Conservation (phyloP, 257 asterid genomes). For the Solanum boliviense region DNA sequence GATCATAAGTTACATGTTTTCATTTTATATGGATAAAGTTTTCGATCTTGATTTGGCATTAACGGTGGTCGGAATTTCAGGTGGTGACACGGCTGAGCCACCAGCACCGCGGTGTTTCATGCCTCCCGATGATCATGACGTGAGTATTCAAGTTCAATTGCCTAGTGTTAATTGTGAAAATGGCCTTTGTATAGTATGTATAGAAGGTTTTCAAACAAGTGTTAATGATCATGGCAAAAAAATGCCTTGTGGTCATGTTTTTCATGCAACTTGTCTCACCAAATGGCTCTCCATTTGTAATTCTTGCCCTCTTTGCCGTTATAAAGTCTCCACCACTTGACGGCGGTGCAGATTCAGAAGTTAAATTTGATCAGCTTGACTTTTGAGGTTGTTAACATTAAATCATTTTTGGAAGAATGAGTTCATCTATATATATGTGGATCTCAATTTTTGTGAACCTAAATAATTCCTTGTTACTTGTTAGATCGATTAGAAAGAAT, state of each 20-base stretch:
- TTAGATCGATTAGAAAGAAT: not conserved
- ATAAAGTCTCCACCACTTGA: not conserved
- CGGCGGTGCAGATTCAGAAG: rapidly evolving
- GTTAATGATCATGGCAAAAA: not conserved
- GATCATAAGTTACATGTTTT: not conserved
- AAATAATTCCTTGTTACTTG: not conserved
- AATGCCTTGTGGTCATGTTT: not conserved
- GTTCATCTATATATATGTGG: not conserved
- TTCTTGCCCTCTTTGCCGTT: not conserved
- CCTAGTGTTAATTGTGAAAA: not conserved
- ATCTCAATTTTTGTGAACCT: not conserved
- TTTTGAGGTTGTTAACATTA: not conserved
- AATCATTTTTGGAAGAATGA: not conserved
- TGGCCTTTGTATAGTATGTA: not conserved
- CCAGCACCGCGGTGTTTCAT: not conserved
- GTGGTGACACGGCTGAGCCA: not conserved
- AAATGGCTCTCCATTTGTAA: not conserved
- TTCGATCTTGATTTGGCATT: slow-evolving; percentile 25
- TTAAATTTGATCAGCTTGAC: not conserved
- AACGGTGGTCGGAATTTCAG: not conserved
- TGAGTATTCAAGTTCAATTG: not conserved
- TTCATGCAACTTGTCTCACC: not conserved
- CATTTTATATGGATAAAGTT: not conserved
- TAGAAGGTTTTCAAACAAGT: not conserved
- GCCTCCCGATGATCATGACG: not conserved